Conservation (phyloP, 176 grass and related monocot genomes). For the Saccharum spontaneum region DNA sequence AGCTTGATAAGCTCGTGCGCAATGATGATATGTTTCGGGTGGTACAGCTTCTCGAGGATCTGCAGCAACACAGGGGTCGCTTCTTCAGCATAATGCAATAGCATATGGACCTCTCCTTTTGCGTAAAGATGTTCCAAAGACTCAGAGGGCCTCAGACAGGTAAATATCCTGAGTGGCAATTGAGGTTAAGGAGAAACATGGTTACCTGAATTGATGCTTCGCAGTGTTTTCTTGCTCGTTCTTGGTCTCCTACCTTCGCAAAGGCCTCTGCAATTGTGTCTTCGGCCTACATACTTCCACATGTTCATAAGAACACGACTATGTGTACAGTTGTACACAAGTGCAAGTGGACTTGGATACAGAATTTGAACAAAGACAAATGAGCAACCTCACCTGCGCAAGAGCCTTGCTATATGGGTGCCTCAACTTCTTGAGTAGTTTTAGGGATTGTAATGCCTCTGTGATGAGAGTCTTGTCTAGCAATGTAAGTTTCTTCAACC, state of each 20-base stretch:
- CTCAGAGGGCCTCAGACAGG: background rate
- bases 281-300: slow-evolving; percentile 54
- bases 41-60: slow-evolving; percentile 86
- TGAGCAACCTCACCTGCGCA: slow-evolving; percentile 63
- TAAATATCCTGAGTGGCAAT: background rate
- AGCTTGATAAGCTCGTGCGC: slow-evolving; percentile 88
- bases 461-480: slow-evolving; percentile 26
- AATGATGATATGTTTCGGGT: slow-evolving; percentile 65
- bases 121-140: background rate
- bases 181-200: background rate
- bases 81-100: background rate
- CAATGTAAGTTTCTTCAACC: slow-evolving; percentile 58
- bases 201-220: slow-evolving; percentile 76
- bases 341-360: background rate
- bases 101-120: background rate
- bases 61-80: slow-evolving; percentile 28
- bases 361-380: slow-evolving; percentile 8
- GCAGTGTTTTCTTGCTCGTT: slow-evolving; percentile 67
- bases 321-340: background rate
- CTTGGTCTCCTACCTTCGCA: slow-evolving; percentile 59
- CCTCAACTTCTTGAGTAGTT: slow-evolving; percentile 60
- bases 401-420: slow-evolving; percentile 85
- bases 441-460: slow-evolving; percentile 57
- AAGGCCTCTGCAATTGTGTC: slow-evolving; percentile 73
- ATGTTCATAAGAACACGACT: background rate